A percentile compares a stretch with the other conserved stretches of the same genome.
phyloP scores from a whole-genome alignment of 1,139 yeast genomes.

The Saccharomyces hybrid region DNA sequence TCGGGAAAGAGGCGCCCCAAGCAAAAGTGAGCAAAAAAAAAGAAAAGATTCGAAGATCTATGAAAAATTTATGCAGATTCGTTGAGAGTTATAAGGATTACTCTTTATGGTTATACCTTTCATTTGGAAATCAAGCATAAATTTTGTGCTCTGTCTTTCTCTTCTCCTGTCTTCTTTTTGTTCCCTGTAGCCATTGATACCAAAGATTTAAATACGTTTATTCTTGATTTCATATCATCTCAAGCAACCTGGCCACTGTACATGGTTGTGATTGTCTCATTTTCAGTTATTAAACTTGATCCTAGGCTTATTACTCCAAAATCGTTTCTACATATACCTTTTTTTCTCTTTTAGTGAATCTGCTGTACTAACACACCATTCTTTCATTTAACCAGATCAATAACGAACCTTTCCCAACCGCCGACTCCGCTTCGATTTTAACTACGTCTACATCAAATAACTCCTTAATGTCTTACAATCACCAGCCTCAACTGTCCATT shows the following conservation, averaged over 20 bases:
- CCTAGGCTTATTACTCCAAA: neutral
- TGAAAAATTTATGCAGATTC: neutral
- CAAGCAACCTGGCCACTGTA: neutral
- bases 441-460: constrained; percentile 1
- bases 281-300: neutral
- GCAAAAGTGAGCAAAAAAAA: neutral
- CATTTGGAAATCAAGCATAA: neutral
- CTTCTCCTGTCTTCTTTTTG: neutral
- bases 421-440: neutral
- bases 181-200: neutral
- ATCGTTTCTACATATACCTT: neutral
- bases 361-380: neutral
- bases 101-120: neutral
- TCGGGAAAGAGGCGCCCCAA: neutral
- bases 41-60: constrained; percentile 1
- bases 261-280: constrained; percentile 1
- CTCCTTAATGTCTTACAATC: constrained; percentile 18
- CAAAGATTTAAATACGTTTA: neutral
- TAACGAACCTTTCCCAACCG: neutral
- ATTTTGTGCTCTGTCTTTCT: neutral
- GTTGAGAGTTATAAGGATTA: constrained; percentile 1
- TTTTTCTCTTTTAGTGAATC: neutral
- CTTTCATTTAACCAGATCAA: constrained; percentile 1
- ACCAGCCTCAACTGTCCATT: constrained; percentile 34
- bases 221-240: neutral